Evolutionary conservation across 2,329 filamentous ascomycete genomes (phyloP), one percentile per base, ranked within the genome.

Genomic region (Aspergillus viridinutans): DNA sequence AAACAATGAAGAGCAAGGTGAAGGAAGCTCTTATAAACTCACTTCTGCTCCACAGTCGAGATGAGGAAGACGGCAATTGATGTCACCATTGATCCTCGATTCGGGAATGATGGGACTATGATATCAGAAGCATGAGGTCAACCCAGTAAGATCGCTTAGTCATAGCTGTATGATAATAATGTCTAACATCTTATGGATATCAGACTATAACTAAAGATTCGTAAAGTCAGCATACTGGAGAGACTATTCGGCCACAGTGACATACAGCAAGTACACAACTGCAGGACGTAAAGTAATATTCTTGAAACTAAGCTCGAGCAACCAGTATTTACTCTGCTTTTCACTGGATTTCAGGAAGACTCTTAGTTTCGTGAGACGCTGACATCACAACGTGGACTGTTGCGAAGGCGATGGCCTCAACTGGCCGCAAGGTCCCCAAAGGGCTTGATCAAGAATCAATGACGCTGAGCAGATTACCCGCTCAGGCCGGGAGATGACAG

Each of bases 21-120:
- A n/a, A n/a, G 25, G 9, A 25, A 8, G 23, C 17, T 5, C 40
- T 57, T 58, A 55, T 55, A 52, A 55, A 43, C 3, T 28, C 10
- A 32, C 29, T 32, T 5, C 29, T 25, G 25, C 25, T 25, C 25
- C 25, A 25, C 23, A 5, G 25, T 25, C 25, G 25, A 25, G 25
- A 5, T 4, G 25, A 25, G 23, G 25, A 5, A 32, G 29, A 32
- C 12, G 29, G n/a, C 29, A 50, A 25, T 38, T 59, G 58, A 59
- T 59, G 58, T 58, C 58, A 57, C 58, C 40, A 28, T 21, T 43
- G 26, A 32, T 17, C 32, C 32, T 38, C 2, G 32, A 10, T 47
- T 23, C 10, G 55, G 23, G 14, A 29, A 54, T 59, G 58, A 59
- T 55, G 55, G 52, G 49, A 26, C 4, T 58, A 59, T 59, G 58